Evolutionary conservation across 2,329 filamentous ascomycete genomes (phyloP).

Genomic region (Talaromyces sp.): DNA sequence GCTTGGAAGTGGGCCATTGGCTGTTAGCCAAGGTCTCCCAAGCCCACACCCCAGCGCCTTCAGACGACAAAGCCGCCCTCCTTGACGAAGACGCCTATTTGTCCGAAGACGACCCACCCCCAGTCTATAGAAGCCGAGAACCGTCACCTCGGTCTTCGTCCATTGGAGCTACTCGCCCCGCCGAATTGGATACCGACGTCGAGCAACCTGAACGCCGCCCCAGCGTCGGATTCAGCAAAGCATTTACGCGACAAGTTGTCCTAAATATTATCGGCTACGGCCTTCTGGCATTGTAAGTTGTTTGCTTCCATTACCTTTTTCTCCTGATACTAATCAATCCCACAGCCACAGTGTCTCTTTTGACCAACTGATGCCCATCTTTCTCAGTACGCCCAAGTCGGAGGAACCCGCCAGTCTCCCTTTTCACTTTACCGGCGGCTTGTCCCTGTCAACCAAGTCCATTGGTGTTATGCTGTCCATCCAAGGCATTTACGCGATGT

Average conservation of each 20-base stretch:
- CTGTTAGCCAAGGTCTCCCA: conserved; percentile 44
- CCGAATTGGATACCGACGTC: conserved; percentile 35
- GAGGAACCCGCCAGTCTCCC: conserved; percentile 57
- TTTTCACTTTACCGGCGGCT: conserved; percentile 85
- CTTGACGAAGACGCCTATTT: conserved; percentile 55
- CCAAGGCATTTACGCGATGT: conserved; percentile 84
- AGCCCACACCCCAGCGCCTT: conserved; percentile 21
- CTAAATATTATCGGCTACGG: conserved; percentile 87
- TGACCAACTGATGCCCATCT: conserved; percentile 87
- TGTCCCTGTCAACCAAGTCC: conserved; percentile 73
- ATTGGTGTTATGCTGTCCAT: conserved; percentile 85
- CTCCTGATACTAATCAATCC: conserved; percentile 21
- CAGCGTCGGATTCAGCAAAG: conserved; percentile 47
- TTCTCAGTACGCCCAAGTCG: conserved; percentile 68
- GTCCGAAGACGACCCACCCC: conserved; percentile 58
- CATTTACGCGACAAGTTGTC: conserved; percentile 80
- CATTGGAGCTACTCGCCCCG: conserved; percentile 23
- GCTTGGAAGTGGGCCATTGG: conserved; percentile 71
- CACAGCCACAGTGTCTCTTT: conserved; percentile 91
- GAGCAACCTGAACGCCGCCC: conserved; percentile 38
- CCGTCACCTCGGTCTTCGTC: conserved; percentile 49
- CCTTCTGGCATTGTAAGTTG: conserved; percentile 85
- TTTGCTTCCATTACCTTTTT: conserved; percentile 42
- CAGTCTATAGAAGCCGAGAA: conserved; percentile 61
- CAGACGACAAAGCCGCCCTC: conserved; percentile 11